Base-by-base conservation (phyloP, 345 rosid genomes). In the Toxicodendron radicans region DNA sequence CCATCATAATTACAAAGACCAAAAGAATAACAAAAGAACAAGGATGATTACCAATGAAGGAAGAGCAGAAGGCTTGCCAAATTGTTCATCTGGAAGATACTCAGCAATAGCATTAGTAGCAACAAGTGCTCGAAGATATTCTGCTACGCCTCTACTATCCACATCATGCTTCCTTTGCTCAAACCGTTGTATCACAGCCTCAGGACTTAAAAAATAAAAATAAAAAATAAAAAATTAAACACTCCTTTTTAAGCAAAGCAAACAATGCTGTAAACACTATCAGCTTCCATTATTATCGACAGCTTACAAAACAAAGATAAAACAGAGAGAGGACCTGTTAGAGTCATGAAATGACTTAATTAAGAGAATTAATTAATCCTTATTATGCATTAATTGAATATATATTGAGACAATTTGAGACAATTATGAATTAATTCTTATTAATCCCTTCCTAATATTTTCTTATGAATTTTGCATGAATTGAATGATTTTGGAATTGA, bases 121-220 rank as follows among this genome's bases (percentile, higher is more conserved):
- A 17, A 93, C 96, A 73, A 95, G 93, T 43, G 99, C 99, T 66
- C 93, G 81, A 57, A 95, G 87, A 82, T 95, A 95, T 67, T 95
- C 99, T 1, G 83, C 95, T 61, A 95, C 98, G 58, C 97, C 98
- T 83, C 82, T 82, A 72, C 98, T 93, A 58, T 93, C 98, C 24
- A 87, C 92, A 0, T 90, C 84, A 76, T 87, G 93, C 58, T 91
- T 89, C 81, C 97, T 90, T 76, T 87, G 92, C 46, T 95, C 99
- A 51, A 93, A 93, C 65, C 98, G 87, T 86, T 83, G 87, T 33
- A 95, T 85, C n/a, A 93, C 97, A 53, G 94, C 82, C 85, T 95
- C 97, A 0, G 98, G 99, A 82, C 98, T 95, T 81, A 56, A 69
- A 16, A 73, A 32, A 49, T 35, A 56, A 23, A 12, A 51, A 7